Evolutionary conservation across 139 green algal species (phyloP), one percentile per base, ranked within the genome.

Genomic region (Micractinium conductrix): DNA sequence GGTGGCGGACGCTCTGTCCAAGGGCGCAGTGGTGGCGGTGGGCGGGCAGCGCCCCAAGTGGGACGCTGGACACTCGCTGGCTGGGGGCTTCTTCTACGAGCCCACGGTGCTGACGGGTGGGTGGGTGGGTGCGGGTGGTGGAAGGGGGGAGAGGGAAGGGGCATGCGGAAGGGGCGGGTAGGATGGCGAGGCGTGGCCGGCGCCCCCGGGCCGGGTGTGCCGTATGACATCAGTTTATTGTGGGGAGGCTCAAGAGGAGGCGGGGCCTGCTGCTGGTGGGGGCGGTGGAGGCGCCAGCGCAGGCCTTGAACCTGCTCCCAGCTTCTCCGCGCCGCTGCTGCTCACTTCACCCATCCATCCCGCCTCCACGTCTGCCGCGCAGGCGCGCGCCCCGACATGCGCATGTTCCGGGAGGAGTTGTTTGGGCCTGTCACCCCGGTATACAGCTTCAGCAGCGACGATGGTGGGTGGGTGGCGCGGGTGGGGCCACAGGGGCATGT

Each of bases 371-470:
- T 24, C 24, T 62, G 24, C 26, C 62, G 19, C 38, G 73, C 86
- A 81, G 81, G 81, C 44, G 83, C 38, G 42, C 80, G 67, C 28
- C 50, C 35, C 5, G 74, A 80, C 86, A 96, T 93, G 93, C 88
- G 89, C 10, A 91, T 93, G 75, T 98, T 95, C 88, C 90, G 90
- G 26, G 97, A 99, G 79, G 96, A 99, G 86, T 96, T 92, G 2
- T 99, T 99, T 87, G 96, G 95, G 0, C 96, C 96, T 1, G 87
- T 99, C 16, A 92, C 97, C 10, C 94, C 95, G 0, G 58, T 99
- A 48, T 95, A 96, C 90, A 89, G 84, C 58, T 93, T 95, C 72
- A 60, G 40, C 7, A 87, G 83, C 9, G 93, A 97, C 42, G 89
- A 78, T 28, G 76, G 76, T 82, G 76, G 26, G 76, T n/a, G n/a